Evolutionary conservation across 2,329 filamentous ascomycete genomes (phyloP).

Genomic region (Penicillium vulpinum): DNA sequence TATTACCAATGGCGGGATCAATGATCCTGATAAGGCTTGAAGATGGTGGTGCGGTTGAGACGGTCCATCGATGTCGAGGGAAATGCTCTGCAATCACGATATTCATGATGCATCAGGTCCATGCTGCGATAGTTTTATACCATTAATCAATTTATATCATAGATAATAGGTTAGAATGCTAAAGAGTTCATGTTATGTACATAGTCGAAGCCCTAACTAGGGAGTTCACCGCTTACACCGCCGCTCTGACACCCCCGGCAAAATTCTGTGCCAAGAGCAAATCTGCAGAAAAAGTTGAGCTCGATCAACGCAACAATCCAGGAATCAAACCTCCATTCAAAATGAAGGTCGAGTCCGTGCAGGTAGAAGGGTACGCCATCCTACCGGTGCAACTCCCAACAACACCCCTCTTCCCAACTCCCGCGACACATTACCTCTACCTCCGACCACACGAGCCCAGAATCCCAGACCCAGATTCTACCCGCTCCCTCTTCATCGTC

Average conservation of each 20-base stretch:
- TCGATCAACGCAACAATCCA: conserved; percentile 8
- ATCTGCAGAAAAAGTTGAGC: conserved; percentile 22
- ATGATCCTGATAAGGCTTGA: conserved; percentile 63
- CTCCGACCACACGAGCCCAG: conserved; percentile 80
- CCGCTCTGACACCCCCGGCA: conserved; percentile 20
- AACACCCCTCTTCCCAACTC: conserved; percentile 61
- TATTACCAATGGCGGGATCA: conserved; percentile 69
- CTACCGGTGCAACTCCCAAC: conserved; percentile 68
- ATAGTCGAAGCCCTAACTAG: neutral
- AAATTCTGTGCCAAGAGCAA: conserved; percentile 20
- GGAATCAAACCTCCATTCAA: conserved; percentile 17
- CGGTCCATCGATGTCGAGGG: neutral
- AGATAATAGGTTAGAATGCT: neutral
- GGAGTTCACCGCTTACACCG: conserved; percentile 13
- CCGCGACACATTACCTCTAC: conserved; percentile 79
- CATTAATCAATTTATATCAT: neutral
- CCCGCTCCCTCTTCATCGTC: conserved; percentile 82
- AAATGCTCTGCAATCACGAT: neutral
- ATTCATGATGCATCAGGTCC: neutral
- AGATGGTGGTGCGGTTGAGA: conserved; percentile 1
- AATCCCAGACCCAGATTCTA: conserved; percentile 69
- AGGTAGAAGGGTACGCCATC: conserved; percentile 64
- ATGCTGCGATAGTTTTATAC: neutral
- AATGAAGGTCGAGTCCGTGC: conserved; percentile 40
- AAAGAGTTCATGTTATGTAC: neutral